Conservation (phyloP, 2,329 filamentous ascomycete species). For the Alternaria alternata region DNA sequence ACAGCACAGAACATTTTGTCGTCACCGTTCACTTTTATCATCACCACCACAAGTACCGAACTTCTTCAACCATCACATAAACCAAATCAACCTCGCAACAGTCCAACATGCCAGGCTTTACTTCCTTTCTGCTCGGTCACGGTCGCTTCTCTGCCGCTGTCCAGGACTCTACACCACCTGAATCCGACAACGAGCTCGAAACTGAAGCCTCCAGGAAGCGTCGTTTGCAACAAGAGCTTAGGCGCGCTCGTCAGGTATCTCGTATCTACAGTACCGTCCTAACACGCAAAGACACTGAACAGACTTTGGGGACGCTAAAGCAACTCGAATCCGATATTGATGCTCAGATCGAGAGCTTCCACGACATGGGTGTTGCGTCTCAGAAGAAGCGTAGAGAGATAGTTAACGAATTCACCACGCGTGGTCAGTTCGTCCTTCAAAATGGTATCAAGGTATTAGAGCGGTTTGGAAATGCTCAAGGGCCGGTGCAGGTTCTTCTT, state of each 20-base stretch:
- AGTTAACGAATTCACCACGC: not conserved
- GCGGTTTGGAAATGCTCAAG: not conserved
- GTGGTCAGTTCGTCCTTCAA: not conserved
- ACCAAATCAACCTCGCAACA: not conserved
- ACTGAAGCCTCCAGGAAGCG: not conserved
- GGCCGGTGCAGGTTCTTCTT: not conserved
- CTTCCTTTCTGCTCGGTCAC: constrained; percentile 1
- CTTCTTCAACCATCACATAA: not conserved
- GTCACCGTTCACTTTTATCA: not conserved
- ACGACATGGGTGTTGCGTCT: not conserved
- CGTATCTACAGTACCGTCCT: not conserved
- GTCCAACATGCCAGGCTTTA: constrained; percentile 8
- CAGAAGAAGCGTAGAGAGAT: not conserved
- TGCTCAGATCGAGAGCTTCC: not conserved
- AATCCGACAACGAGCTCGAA: not conserved
- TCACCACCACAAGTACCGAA: not conserved
- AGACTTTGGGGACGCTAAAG: not conserved
- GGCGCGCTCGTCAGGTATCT: not conserved
- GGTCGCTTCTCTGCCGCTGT: not conserved
- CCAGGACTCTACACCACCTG: not conserved
- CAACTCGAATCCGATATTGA: not conserved
- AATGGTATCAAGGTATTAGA: not conserved
- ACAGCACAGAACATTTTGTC: not conserved
- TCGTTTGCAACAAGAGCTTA: not conserved
- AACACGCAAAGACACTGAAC: not conserved